Evolutionary conservation across 2,329 filamentous ascomycete genomes (phyloP).

Genomic region (Curvularia sp.): DNA sequence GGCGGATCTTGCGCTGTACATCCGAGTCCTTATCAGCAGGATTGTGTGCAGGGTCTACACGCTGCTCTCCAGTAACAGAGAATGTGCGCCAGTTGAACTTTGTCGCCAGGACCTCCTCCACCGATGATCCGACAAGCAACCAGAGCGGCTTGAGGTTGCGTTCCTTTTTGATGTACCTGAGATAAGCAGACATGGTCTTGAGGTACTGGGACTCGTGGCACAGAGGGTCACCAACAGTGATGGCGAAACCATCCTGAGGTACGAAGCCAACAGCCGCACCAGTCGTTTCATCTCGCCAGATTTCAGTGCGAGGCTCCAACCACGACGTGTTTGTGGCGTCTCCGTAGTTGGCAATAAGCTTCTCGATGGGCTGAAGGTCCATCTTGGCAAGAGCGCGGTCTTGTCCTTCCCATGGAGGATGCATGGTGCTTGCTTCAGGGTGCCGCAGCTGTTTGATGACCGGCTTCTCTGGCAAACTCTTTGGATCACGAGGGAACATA

Average conservation of each 20-base stretch:
- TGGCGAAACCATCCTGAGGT: constrained; percentile 76
- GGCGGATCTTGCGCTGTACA: constrained; percentile 76
- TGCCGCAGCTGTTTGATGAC: constrained; percentile 73
- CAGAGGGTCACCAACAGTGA: constrained; percentile 86
- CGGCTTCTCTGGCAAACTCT: constrained; percentile 77
- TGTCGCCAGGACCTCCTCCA: constrained; percentile 80
- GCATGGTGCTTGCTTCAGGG: constrained; percentile 83
- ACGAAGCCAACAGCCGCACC: constrained; percentile 88
- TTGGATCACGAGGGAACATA: constrained; percentile 86
- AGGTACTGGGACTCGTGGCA: constrained; percentile 80
- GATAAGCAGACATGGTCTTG: constrained; percentile 75
- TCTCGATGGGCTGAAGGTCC: constrained; percentile 76
- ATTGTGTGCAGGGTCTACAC: constrained; percentile 76
- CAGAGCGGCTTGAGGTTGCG: constrained; percentile 80
- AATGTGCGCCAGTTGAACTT: constrained; percentile 88
- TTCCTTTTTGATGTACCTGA: constrained; percentile 76
- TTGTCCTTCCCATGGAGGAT: constrained; percentile 68
- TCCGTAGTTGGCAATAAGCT: constrained; percentile 93
- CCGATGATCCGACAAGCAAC: constrained; percentile 81
- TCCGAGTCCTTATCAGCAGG: constrained; percentile 69
- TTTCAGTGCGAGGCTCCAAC: constrained; percentile 85
- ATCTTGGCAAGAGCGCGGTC: constrained; percentile 57
- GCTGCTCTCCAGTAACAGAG: constrained; percentile 87
- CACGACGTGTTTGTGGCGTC: constrained; percentile 94
- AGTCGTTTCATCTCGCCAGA: constrained; percentile 81